These are phyloP conservation scores for Dothidotthia symphoricarpi DNA, from an alignment of 2,329 filamentous ascomycete species.

Conservation along the genomic window DNA sequence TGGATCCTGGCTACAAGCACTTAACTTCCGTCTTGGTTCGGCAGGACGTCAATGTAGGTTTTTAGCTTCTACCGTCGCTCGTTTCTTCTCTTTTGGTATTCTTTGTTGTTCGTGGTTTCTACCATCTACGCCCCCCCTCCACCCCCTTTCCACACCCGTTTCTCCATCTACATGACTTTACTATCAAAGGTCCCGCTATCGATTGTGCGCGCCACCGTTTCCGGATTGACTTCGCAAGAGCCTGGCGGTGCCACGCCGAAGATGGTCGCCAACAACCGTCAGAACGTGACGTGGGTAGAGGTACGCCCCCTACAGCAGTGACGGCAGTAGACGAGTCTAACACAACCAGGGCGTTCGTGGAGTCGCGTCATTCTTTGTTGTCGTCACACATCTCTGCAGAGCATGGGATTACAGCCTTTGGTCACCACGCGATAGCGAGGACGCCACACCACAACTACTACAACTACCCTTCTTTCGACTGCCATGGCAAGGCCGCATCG, in stretches of 20 bases:
- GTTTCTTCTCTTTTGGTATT: conserved; percentile 11
- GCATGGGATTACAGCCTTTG: conserved; percentile 55
- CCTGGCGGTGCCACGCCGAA: conserved; percentile 10
- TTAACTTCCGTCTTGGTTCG: conserved; percentile 25
- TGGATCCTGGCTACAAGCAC: conserved; percentile 23
- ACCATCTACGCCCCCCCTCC: conserved; percentile 6
- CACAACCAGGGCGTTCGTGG: conserved; percentile 50
- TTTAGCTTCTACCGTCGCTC: conserved; percentile 25
- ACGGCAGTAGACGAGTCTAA: conserved; percentile 5
- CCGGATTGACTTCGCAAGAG: conserved; percentile 13
- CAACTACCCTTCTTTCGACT: conserved; percentile 56
- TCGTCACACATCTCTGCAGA: conserved; percentile 53
- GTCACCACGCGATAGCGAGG: conserved; percentile 46
- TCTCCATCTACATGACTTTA: conserved; percentile 26
- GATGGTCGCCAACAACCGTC: conserved; percentile 32
- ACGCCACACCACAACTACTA: conserved; percentile 47
- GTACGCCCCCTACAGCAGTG: conserved; percentile 19
- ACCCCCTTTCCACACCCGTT: conserved; percentile 9
- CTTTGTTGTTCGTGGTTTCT: conserved; percentile 8
- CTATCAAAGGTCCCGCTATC: conserved; percentile 26
- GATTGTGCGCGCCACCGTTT: conserved; percentile 27
- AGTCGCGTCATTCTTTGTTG: conserved; percentile 54
- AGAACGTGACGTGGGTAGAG: conserved; percentile 45
- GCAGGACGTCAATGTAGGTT: conserved; percentile 23
- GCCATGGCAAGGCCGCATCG: conserved; percentile 55